Evolutionary conservation across 164 flowering plant species (phyloP).

Genomic region (Piper longum): DNA sequence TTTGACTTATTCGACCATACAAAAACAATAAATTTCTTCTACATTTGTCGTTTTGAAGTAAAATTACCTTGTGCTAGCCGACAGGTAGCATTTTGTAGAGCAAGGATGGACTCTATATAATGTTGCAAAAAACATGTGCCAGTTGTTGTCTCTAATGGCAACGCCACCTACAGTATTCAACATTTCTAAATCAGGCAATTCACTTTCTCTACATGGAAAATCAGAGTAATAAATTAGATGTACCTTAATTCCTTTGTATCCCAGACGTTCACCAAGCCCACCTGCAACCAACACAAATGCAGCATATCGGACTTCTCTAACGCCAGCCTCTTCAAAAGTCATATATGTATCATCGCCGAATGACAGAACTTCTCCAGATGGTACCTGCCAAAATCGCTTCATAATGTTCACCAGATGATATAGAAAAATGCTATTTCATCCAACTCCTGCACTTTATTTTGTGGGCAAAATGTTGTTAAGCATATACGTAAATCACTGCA

Average conservation of each 20-base stretch:
- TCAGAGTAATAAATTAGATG: constrained; percentile 1
- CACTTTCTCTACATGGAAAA: neutral
- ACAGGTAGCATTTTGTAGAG: constrained; percentile 73
- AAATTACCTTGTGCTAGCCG: constrained; percentile 35
- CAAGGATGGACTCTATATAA: constrained; percentile 72
- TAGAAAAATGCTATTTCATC: neutral
- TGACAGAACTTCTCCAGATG: constrained; percentile 69
- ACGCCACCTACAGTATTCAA: constrained; percentile 56
- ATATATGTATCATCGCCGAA: constrained; percentile 66
- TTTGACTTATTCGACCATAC: neutral
- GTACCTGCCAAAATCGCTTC: constrained; percentile 47
- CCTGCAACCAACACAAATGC: constrained; percentile 99
- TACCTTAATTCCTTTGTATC: constrained; percentile 97
- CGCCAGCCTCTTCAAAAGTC: constrained; percentile 63
- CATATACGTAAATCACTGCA: neutral
- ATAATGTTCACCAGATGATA: neutral
- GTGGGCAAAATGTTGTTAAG: neutral
- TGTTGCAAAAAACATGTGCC: constrained; percentile 79
- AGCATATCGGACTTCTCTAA: constrained; percentile 66
- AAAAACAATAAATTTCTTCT: neutral
- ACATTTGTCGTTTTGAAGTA: neutral
- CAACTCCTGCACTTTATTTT: neutral
- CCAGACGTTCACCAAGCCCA: constrained; percentile 99
- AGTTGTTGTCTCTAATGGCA: constrained; percentile 68
- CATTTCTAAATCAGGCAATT: neutral